These are phyloP conservation scores for Achaetomiella virescens DNA, from an alignment of 495 filamentous ascomycete species.

Conservation along the genomic window DNA sequence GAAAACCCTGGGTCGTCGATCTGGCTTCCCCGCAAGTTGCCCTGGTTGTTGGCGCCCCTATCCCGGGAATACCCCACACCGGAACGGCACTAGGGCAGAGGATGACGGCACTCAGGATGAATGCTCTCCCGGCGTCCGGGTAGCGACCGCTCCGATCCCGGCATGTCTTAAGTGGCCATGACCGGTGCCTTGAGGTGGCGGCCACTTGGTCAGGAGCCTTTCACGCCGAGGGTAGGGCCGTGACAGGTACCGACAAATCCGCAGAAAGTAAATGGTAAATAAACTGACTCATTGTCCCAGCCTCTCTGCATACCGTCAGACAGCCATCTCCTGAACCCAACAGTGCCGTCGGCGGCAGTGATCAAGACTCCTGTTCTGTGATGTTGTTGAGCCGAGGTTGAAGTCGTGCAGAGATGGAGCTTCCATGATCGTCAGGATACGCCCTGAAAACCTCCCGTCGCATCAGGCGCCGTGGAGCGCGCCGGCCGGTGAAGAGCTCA, in stretches of 20 bases:
- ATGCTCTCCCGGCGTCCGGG: slow-evolving; percentile 10
- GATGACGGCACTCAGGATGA: slow-evolving; percentile 16
- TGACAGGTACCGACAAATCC: no score
- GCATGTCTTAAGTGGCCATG: no score
- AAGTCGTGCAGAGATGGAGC: slow-evolving; percentile 23
- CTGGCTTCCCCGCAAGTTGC: slow-evolving; percentile 13
- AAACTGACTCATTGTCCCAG: no score
- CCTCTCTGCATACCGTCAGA: no score
- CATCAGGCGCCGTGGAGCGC: slow-evolving; percentile 65
- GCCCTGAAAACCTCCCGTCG: slow-evolving; percentile 55
- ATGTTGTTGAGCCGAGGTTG: slow-evolving; percentile 31
- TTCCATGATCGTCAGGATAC: slow-evolving; percentile 34
- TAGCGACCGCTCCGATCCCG: slow-evolving; percentile 1
- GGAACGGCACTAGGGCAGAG: not conserved
- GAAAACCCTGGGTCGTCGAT: slow-evolving; percentile 4
- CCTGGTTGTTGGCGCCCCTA: not conserved
- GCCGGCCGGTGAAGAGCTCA: slow-evolving; percentile 66
- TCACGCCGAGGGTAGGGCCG: no score
- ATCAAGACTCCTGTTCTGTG: slow-evolving; percentile 26
- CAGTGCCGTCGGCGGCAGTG: no score
- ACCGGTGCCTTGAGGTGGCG: no score
- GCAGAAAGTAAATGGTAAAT: no score
- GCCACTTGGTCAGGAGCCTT: no score
- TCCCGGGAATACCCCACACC: slow-evolving; percentile 7
- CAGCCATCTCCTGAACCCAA: no score